Evolutionary conservation across 2,329 filamentous ascomycete genomes (phyloP).

Genomic region (Gyromitra esculenta): DNA sequence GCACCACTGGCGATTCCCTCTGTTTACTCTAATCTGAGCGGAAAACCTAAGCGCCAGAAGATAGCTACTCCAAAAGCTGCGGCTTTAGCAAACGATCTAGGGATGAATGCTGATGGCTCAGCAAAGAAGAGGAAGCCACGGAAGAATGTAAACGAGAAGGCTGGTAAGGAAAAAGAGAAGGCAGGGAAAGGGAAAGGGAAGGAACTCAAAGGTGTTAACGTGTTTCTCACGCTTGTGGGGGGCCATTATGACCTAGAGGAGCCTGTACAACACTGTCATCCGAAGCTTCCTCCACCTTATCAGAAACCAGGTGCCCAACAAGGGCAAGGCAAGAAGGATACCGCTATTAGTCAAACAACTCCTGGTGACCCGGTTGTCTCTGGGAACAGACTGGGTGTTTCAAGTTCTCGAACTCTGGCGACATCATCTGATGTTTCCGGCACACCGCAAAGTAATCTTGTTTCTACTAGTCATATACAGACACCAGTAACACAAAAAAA

Average conservation of each 20-base stretch:
- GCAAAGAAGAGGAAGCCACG: conserved; percentile 35
- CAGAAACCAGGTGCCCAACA: conserved; percentile 12
- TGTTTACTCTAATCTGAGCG: not conserved
- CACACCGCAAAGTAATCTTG: not conserved
- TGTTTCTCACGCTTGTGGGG: conserved; percentile 1
- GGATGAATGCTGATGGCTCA: conserved; percentile 43
- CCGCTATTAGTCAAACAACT: not conserved
- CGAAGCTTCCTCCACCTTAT: conserved; percentile 31
- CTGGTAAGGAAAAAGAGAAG: conserved; percentile 25
- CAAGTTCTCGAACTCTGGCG: not conserved
- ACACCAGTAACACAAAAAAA: not conserved
- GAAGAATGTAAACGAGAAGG: conserved; percentile 2
- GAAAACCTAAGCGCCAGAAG: conserved; percentile 44
- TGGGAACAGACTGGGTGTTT: not conserved
- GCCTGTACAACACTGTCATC: conserved; percentile 2
- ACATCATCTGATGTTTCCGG: not conserved
- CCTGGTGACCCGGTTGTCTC: not conserved
- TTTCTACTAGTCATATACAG: not conserved
- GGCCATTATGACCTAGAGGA: conserved; percentile 2
- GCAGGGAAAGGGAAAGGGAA: not conserved
- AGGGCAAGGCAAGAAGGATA: conserved; percentile 11
- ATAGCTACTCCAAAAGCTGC: conserved; percentile 40
- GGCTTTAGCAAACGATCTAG: conserved; percentile 35
- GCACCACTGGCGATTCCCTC: not conserved
- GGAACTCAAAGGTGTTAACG: not conserved